Percentiles rank a stretch among this genome's conserved stretches.
phyloP scores from a whole-genome alignment of 73 alveolate species.

The Loxodes magnus region DNA sequence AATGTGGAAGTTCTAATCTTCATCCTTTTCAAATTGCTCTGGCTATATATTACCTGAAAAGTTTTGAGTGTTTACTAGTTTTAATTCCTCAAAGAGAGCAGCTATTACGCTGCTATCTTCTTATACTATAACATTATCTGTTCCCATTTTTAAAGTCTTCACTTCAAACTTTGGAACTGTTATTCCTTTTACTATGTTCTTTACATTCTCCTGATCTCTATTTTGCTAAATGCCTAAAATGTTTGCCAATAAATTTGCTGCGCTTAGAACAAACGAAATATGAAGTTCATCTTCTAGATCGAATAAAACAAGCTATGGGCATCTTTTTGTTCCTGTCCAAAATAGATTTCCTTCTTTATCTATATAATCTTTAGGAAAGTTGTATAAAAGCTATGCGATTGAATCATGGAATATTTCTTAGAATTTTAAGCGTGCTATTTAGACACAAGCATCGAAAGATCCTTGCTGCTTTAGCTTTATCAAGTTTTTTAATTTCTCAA shows the following conservation, averaged over 20 bases:
- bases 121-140: too few relatives aligned
- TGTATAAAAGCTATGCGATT: constrained; percentile 46
- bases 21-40: constrained; percentile 82
- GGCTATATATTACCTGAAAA: constrained; percentile 43
- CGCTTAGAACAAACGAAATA: constrained; percentile 53
- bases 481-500: constrained; percentile 54
- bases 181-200: too few relatives aligned
- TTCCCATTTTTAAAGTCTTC: too few relatives aligned
- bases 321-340: constrained; percentile 93
- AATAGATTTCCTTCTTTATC: constrained; percentile 83
- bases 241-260: constrained; percentile 72
- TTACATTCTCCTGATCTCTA: constrained; percentile 32
- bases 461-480: constrained; percentile 43
- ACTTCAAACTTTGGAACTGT: constrained; percentile 39
- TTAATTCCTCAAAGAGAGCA: constrained; percentile 34
- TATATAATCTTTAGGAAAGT: constrained; percentile 80
- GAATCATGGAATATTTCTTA: constrained; percentile 46
- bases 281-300: constrained; percentile 61
- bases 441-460: constrained; percentile 60
- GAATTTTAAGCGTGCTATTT: constrained; percentile 60
- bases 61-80: constrained; percentile 36
- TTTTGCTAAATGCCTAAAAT: constrained; percentile 47
- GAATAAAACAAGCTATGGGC: constrained; percentile 68
- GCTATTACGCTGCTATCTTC: constrained; percentile 59
- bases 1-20: constrained; percentile 68